Conservation (phyloP, 495 filamentous ascomycete species). For the Aspergillus ostianus region DNA sequence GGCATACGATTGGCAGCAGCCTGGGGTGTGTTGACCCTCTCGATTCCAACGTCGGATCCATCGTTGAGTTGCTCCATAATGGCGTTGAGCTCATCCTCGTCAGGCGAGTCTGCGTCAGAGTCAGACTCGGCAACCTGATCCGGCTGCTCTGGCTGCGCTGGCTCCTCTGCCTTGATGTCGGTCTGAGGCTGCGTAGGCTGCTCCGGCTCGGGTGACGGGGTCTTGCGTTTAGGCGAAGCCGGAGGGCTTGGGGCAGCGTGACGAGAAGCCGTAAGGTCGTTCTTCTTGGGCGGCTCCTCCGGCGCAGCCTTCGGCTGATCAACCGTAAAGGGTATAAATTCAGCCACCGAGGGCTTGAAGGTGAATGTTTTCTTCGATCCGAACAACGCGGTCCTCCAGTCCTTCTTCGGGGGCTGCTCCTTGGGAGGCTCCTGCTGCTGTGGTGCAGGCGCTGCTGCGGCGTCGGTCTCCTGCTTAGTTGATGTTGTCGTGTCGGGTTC, state of each 20-base stretch:
- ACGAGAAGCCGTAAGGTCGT: conserved; percentile 41
- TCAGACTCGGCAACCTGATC: conserved; percentile 19
- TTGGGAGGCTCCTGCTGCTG: conserved; percentile 19
- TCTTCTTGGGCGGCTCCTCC: conserved; percentile 10
- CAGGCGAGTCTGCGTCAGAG: conserved; percentile 44
- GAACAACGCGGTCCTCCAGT: conserved; percentile 38
- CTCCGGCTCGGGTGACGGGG: conserved; percentile 12
- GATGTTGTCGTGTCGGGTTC: conserved; percentile 5
- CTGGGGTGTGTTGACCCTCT: conserved; percentile 51
- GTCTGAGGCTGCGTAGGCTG: conserved; percentile 11
- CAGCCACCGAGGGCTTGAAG: conserved; percentile 51
- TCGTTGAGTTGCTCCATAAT: conserved; percentile 80
- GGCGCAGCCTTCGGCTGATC: conserved; percentile 24
- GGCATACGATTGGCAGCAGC: conserved; percentile 36
- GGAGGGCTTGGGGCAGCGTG: conserved; percentile 33
- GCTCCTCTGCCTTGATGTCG: conserved; percentile 6
- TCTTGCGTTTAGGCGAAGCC: conserved; percentile 18
- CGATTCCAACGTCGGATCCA: conserved; percentile 69
- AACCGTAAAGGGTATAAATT: conserved; percentile 44
- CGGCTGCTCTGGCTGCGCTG: conserved; percentile 10
- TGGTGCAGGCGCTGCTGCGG: neutral
- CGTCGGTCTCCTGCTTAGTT: conserved; percentile 5
- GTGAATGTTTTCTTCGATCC: conserved; percentile 68
- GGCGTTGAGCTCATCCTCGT: conserved; percentile 79
- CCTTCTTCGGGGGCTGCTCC: conserved; percentile 20